Percentiles rank a stretch among this genome's conserved stretches.
Conservation (phyloP, 345 rosid species). For the Firmiana major region DNA sequence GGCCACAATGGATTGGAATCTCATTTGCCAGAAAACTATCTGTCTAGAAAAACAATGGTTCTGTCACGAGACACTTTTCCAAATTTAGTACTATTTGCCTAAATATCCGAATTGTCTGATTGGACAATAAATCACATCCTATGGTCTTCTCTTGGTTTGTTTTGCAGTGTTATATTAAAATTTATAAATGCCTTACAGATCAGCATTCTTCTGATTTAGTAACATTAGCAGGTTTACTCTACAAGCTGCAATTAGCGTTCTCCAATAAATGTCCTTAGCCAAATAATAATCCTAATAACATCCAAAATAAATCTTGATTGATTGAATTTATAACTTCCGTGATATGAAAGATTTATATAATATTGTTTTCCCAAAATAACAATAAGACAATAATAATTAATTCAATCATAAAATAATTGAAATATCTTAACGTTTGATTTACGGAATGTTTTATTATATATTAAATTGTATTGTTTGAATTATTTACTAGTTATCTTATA, state of each 20-base stretch:
- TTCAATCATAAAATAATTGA: too few relatives aligned
- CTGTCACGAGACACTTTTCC: constrained; percentile 47
- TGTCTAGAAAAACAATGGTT: constrained; percentile 20
- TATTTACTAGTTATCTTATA: background rate
- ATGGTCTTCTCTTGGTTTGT: background rate
- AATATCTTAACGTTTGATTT: too few relatives aligned
- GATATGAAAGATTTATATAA: background rate
- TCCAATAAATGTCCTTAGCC: background rate
- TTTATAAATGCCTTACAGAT: constrained; percentile 19
- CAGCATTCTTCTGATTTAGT: constrained; percentile 6
- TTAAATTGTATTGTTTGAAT: too few relatives aligned
- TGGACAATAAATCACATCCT: constrained; percentile 27
- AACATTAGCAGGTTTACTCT: background rate
- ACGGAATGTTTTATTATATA: too few relatives aligned
- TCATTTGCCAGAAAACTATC: constrained; percentile 24
- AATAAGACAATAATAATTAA: background rate
- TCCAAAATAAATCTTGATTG: background rate
- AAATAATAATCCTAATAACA: too few relatives aligned
- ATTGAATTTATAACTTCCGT: background rate
- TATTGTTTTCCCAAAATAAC: too few relatives aligned
- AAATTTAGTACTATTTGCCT: constrained; percentile 34
- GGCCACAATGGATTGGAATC: constrained; percentile 26
- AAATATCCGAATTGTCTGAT: constrained; percentile 30
- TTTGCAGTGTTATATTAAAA: background rate
- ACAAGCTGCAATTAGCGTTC: background rate